Evolutionary conservation across 2,329 filamentous ascomycete species (phyloP).

Genomic region (Scopulariopsis brevicaulis): DNA sequence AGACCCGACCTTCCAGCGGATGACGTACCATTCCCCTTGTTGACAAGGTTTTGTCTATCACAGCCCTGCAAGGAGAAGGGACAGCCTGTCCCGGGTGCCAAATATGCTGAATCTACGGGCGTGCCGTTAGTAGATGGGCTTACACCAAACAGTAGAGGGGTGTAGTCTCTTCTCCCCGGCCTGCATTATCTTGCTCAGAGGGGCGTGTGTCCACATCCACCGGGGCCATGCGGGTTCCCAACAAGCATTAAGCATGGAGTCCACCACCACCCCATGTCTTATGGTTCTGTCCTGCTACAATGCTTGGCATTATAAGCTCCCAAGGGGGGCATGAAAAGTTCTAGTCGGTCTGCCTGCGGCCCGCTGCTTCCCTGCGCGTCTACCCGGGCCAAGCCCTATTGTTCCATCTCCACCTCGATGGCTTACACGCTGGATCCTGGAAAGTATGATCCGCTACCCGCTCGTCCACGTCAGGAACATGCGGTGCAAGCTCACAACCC

Average conservation of each 20-base stretch:
- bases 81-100: background rate
- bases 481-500: background rate
- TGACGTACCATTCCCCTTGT: background rate
- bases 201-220: background rate
- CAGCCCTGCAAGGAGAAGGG: background rate
- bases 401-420: background rate
- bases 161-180: background rate
- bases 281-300: background rate
- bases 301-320: background rate
- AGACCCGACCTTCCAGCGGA: background rate
- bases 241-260: background rate
- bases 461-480: background rate
- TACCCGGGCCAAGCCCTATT: background rate
- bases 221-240: background rate
- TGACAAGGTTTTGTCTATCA: background rate
- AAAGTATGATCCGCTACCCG: background rate
- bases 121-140: background rate
- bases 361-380: background rate
- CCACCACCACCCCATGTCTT: background rate
- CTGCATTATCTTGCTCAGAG: background rate
- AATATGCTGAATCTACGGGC: background rate
- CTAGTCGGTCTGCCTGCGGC: slow-evolving; percentile 3
- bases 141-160: background rate
- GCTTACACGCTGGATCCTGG: slow-evolving; percentile 1
- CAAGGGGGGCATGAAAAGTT: background rate